These are phyloP conservation scores for Candida labiduridarum DNA, from an alignment of 1,139 yeast species.

Conservation along the genomic window DNA sequence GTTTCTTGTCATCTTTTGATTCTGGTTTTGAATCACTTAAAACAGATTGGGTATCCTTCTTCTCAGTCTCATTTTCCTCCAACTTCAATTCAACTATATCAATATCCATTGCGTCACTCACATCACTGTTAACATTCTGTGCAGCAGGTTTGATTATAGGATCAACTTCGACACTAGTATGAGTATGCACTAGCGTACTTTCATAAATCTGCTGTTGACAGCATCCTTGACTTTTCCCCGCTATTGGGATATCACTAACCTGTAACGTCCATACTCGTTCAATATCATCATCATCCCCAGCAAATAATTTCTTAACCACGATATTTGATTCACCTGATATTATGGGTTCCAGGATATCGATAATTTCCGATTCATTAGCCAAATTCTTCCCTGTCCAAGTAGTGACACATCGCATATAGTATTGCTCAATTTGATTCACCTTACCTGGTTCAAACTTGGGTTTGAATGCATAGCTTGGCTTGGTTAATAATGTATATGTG, in stretches of 20 bases:
- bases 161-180: constrained; percentile 24
- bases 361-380: constrained; percentile 25
- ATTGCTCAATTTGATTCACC: constrained; percentile 52
- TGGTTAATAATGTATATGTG: constrained; percentile 46
- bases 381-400: constrained; percentile 39
- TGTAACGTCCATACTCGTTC: constrained; percentile 63
- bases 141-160: not conserved
- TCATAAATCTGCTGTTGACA: constrained; percentile 69
- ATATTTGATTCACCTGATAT: constrained; percentile 21
- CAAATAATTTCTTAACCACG: constrained; percentile 31
- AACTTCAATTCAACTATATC: constrained; percentile 10
- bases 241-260: constrained; percentile 81
- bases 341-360: constrained; percentile 34
- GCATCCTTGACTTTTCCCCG: constrained; percentile 72
- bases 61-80: constrained; percentile 7
- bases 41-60: not conserved
- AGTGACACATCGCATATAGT: constrained; percentile 47
- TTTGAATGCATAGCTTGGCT: constrained; percentile 45
- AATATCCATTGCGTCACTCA: constrained; percentile 11
- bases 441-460: constrained; percentile 54
- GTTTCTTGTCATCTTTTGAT: constrained; percentile 7
- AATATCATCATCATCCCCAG: constrained; percentile 30
- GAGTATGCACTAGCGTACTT: constrained; percentile 57
- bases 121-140: constrained; percentile 3
- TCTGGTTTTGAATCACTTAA: not conserved